Evolutionary conservation across 805 yeast species (phyloP), one percentile per base, ranked within the genome.

Genomic region (Candida gorgasii): DNA sequence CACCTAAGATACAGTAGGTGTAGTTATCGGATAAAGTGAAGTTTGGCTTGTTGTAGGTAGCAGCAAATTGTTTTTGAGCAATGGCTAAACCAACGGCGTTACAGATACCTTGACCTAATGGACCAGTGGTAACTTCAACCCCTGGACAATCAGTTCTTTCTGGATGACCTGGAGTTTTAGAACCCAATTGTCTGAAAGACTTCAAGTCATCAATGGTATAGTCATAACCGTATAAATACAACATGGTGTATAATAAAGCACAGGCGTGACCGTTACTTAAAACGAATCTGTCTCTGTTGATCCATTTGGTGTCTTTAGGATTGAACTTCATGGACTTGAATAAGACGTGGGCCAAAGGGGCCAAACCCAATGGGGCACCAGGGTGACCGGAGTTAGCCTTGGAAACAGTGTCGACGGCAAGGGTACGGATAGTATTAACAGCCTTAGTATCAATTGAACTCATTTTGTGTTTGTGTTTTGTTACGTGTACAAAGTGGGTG

Each of bases 311-410:
- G 79, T 87, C 84, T 72, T 83, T 78, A 58, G 98, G 95, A 80
- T 88, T 89, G 76, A 87, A 80, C 57, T 72, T 84, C 85, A 90
- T 76, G 61, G 79, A 79, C 66, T 81, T 77, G 81, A 84, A 88
- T 51, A 92, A 66, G 44, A 82, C 84, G 69, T 92, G 97, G 49
- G 97, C 96, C 47, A 90, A 84, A 35, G 97, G 96, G 13, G 99
- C 97, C 70, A 92, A 75, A 51, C 98, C 98, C 80, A 92, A 82
- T 59, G 98, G 98, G 41, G 99, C 98, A 75, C 99, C 99, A 43
- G 99, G 99, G 74, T 92, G 99, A 54, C 99, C 99, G 47, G 96
- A 85, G 72, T 92, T 86, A 58, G 97, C 92, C 69, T 81, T 78
- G 46, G 84, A 76, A 49, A 88, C 95, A 52, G 86, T 82, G 66